These are phyloP conservation scores for Raffaelea arxii DNA, from an alignment of 2,329 filamentous ascomycete genomes.

Conservation along the genomic window DNA sequence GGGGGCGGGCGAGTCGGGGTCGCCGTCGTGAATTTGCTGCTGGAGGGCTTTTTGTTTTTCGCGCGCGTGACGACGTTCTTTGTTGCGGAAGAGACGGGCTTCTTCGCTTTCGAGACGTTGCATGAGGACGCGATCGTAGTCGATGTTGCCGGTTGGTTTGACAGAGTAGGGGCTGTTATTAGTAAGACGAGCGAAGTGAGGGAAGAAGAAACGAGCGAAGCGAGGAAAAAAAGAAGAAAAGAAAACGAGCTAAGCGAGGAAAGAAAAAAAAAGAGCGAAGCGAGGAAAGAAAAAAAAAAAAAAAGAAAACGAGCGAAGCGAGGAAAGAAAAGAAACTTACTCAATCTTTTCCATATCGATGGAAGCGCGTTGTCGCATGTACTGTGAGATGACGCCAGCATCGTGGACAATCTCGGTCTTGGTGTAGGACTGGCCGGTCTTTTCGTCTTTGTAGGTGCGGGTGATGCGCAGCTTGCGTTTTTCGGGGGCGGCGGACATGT, in stretches of 20 bases:
- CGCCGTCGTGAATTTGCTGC: constrained; percentile 31
- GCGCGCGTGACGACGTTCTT: constrained; percentile 77
- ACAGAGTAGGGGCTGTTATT: constrained; percentile 44
- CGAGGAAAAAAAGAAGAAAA: not conserved
- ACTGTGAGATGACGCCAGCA: constrained; percentile 78
- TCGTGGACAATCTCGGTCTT: constrained; percentile 63
- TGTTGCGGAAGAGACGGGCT: constrained; percentile 79
- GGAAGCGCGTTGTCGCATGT: constrained; percentile 68
- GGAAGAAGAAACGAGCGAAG: no score
- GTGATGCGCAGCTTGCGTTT: constrained; percentile 66
- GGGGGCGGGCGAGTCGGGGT: constrained; percentile 41
- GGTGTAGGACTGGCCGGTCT: constrained; percentile 52
- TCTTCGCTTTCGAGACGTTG: constrained; percentile 54
- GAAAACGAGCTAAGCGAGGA: no score
- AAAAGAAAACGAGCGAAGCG: not conserved
- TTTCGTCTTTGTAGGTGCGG: constrained; percentile 44
- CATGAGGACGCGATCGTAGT: constrained; percentile 53
- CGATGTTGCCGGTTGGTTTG: constrained; percentile 55
- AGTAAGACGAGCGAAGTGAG: no score
- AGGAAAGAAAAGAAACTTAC: constrained; percentile 33
- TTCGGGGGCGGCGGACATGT: constrained; percentile 54
- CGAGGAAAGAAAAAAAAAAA: not conserved
- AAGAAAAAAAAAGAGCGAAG: not conserved
- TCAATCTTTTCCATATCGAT: constrained; percentile 61
- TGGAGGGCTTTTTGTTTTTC: constrained; percentile 75